Evolutionary conservation across 495 filamentous ascomycete species (phyloP).

Genomic region (Pyrenopolyporus hunteri): DNA sequence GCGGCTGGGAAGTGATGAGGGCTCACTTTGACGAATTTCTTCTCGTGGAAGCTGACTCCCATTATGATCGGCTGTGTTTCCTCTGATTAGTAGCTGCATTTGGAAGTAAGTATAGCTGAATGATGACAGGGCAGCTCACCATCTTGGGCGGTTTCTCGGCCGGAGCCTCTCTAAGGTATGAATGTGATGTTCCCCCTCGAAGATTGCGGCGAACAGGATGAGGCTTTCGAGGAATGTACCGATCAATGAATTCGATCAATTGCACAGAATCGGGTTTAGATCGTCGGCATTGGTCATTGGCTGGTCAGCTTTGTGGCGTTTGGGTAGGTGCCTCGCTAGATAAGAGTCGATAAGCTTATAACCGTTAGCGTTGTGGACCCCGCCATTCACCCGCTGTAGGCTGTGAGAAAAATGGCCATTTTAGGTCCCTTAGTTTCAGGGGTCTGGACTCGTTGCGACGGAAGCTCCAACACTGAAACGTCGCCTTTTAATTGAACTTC

Average conservation of each 20-base stretch:
- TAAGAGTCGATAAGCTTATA: conserved; percentile 23
- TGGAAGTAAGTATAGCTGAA: neutral
- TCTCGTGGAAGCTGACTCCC: conserved; percentile 83
- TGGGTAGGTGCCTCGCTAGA: neutral
- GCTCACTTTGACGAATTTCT: conserved; percentile 75
- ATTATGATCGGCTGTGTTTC: conserved; percentile 78
- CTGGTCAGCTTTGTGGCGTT: neutral
- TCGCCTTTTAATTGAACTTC: conserved; percentile 32
- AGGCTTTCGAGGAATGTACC: too few species aligned
- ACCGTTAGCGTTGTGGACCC: conserved; percentile 23
- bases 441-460: conserved; percentile 23
- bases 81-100: conserved; percentile 2
- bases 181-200: conserved; percentile 10
- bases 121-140: conserved; percentile 1
- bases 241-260: neutral
- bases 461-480: conserved; percentile 31
- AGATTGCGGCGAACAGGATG: conserved; percentile 1
- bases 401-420: neutral
- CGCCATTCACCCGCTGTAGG: conserved; percentile 23
- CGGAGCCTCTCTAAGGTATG: neutral
- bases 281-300: conserved; percentile 10
- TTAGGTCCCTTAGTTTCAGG: conserved; percentile 18
- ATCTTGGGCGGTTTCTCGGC: conserved; percentile 26
- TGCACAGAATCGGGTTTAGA: neutral
- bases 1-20: neutral